phyloP scores from a whole-genome alignment of 805 yeast genomes.

The Teunomyces kruisii region DNA sequence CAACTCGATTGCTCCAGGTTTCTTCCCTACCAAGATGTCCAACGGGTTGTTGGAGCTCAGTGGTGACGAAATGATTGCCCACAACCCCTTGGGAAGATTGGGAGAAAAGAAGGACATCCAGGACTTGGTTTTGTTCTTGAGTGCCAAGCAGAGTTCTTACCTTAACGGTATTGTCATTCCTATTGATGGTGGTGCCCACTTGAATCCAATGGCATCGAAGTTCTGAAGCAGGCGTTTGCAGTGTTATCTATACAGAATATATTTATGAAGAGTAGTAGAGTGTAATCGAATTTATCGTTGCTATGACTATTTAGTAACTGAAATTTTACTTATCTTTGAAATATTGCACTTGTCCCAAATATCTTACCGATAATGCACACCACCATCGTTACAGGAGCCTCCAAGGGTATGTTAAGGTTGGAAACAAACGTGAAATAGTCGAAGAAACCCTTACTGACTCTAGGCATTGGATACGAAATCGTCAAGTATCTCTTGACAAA shows the following conservation, averaged over 20 bases:
- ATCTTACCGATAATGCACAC: constrained; percentile 17
- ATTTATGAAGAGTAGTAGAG: too few relatives aligned
- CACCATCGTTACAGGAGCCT: constrained; percentile 60
- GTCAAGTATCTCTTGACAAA: constrained; percentile 50
- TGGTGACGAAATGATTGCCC: constrained; percentile 45
- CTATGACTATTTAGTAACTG: too few relatives aligned
- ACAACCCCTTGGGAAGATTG: constrained; percentile 62
- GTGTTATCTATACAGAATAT: too few relatives aligned
- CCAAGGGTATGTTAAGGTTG: constrained; percentile 57
- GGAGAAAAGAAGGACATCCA: constrained; percentile 63
- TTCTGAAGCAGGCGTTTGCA: not conserved
- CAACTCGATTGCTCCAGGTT: constrained; percentile 73
- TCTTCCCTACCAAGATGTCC: constrained; percentile 75
- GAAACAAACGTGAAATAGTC: not conserved
- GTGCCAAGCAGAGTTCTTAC: constrained; percentile 54
- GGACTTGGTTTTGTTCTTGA: constrained; percentile 54
- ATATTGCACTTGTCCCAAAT: not conserved
- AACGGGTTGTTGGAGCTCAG: constrained; percentile 56
- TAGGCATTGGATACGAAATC: constrained; percentile 81
- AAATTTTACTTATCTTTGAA: not conserved
- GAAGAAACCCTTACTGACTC: constrained; percentile 6
- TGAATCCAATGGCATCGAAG: constrained; percentile 17
- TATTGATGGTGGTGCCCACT: constrained; percentile 66
- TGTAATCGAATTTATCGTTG: too few relatives aligned
- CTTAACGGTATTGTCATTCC: constrained; percentile 68